Evolutionary conservation across 192 early-diverging fungal species (phyloP).

Genomic region (Coemansia sp.): DNA sequence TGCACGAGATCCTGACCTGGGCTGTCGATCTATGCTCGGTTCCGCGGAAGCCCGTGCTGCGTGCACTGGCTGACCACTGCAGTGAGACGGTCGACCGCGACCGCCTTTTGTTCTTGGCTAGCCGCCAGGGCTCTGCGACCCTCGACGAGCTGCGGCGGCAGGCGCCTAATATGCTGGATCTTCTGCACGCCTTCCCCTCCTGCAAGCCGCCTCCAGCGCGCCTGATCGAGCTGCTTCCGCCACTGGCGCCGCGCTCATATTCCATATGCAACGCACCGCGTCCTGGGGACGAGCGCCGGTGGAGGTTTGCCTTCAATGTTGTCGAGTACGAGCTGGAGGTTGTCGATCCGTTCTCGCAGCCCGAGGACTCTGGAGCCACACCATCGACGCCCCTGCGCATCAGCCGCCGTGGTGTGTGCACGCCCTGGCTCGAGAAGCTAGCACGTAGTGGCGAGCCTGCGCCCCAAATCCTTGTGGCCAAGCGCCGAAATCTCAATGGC

Average conservation of each 20-base stretch:
- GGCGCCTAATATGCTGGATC: constrained; percentile 69
- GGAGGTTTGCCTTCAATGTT: constrained; percentile 85
- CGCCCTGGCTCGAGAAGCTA: constrained; percentile 73
- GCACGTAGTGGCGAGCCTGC: constrained; percentile 4
- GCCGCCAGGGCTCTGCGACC: constrained; percentile 61
- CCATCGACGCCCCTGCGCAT: constrained; percentile 4
- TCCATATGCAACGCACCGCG: constrained; percentile 69
- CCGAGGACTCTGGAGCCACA: constrained; percentile 8
- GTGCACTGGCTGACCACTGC: constrained; percentile 77
- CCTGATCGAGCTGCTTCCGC: constrained; percentile 72
- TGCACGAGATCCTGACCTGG: constrained; percentile 65
- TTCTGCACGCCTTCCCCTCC: constrained; percentile 74
- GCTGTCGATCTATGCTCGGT: constrained; percentile 66
- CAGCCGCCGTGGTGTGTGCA: constrained; percentile 63
- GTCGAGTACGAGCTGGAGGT: constrained; percentile 57
- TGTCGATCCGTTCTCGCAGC: constrained; percentile 20
- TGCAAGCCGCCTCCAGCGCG: constrained; percentile 58
- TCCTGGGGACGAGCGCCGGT: constrained; percentile 32
- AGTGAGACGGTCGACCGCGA: constrained; percentile 64
- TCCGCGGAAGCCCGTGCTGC: constrained; percentile 76
- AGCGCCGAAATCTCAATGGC: constrained; percentile 51
- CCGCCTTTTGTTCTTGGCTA: constrained; percentile 70
- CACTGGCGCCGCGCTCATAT: constrained; percentile 82
- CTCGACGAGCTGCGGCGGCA: constrained; percentile 67
- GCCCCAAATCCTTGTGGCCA: constrained; percentile 49